Conservation (phyloP, 345 rosid species). For the Corymbia maculata region DNA sequence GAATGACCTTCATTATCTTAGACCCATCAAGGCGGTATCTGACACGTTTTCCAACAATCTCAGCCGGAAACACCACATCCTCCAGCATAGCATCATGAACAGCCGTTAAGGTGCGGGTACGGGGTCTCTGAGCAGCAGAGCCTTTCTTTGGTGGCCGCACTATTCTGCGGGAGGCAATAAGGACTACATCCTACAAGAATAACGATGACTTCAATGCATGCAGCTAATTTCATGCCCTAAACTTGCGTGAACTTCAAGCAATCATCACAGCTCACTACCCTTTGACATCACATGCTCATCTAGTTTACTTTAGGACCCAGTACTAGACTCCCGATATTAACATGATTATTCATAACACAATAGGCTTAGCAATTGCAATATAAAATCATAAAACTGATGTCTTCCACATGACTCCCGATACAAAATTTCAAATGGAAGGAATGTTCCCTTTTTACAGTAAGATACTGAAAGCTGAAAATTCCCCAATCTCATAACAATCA, state of each 20-base stretch:
- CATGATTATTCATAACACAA: neutral
- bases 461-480: neutral
- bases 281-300: neutral
- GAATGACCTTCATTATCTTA: slow-evolving; percentile 56
- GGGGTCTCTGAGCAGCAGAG: slow-evolving; percentile 82
- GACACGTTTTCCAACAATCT: slow-evolving; percentile 79
- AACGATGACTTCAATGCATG: neutral
- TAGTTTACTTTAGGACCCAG: neutral
- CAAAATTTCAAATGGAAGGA: neutral
- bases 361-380: neutral
- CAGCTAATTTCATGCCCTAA: neutral
- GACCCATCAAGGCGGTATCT: slow-evolving; percentile 80
- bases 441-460: neutral
- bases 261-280: neutral
- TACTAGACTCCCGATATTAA: neutral
- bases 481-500: neutral
- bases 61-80: slow-evolving; percentile 81
- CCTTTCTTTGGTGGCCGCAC: slow-evolving; percentile 88
- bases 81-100: slow-evolving; percentile 83
- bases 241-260: neutral
- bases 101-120: slow-evolving; percentile 66
- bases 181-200: slow-evolving; percentile 47
- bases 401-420: neutral
- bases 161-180: slow-evolving; percentile 73
- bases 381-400: neutral